These are phyloP conservation scores for Flaveria brownii DNA, from an alignment of 129 eudicot genomes.

Conservation along the genomic window DNA sequence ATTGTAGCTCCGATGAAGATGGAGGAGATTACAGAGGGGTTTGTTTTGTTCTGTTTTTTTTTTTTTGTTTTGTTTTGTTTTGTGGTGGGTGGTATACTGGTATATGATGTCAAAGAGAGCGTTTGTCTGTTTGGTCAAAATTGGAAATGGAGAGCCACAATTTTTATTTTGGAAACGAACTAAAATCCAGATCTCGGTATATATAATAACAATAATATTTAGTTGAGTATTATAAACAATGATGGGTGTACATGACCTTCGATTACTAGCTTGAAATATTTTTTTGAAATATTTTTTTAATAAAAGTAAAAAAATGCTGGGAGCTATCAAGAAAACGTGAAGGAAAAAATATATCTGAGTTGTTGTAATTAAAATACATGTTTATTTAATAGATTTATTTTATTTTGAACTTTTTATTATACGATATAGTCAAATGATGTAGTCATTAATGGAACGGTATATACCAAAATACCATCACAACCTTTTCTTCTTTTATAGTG, in stretches of 20 bases:
- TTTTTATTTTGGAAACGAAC: constrained; percentile 34
- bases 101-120: constrained; percentile 29
- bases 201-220: not conserved
- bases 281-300: no score
- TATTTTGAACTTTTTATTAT: not conserved
- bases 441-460: not conserved
- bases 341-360: not conserved
- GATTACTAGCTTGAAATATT: not conserved
- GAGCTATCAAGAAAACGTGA: no score
- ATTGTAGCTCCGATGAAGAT: constrained; percentile 19
- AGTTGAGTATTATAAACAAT: not conserved
- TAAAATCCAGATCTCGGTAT: constrained; percentile 26
- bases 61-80: not conserved
- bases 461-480: no score
- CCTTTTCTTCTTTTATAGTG: not conserved
- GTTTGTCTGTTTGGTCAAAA: constrained; percentile 36
- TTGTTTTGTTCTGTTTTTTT: not conserved
- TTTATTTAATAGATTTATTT: not conserved
- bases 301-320: no score
- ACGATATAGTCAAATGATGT: not conserved
- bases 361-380: not conserved
- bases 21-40: not conserved
- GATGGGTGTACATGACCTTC: not conserved
- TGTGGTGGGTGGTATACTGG: constrained; percentile 7
- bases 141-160: constrained; percentile 35